Evolutionary conservation across 164 flowering plant species (phyloP).

Genomic region (Aristolochia californica): DNA sequence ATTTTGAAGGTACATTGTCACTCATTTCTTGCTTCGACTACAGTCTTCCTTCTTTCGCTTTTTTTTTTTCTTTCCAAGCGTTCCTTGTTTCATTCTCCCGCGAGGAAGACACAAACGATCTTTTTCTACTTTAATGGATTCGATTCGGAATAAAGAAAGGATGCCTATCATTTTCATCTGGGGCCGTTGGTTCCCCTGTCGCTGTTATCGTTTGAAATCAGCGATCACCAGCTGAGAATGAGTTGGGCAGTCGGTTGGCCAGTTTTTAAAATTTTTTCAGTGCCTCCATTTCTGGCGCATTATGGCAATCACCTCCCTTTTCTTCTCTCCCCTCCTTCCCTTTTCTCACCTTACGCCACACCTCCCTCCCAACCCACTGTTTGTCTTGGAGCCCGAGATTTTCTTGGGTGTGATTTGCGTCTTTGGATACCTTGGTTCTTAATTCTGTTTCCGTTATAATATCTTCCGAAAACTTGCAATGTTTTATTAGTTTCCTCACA

Average conservation of each 20-base stretch:
- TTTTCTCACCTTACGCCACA: not conserved
- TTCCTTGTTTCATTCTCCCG: too few species aligned
- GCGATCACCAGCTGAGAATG: conserved; percentile 9
- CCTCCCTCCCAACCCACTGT: not conserved
- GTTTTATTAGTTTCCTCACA: not conserved
- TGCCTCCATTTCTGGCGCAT: not conserved
- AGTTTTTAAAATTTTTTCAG: conserved; percentile 5
- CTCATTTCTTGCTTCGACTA: too few species aligned
- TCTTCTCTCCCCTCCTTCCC: not conserved
- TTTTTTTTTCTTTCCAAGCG: too few species aligned
- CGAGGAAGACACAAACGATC: too few species aligned
- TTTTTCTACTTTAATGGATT: not conserved
- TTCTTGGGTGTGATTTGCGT: not conserved
- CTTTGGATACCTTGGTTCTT: not conserved
- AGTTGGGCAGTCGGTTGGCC: conserved; percentile 24
- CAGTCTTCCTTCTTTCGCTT: too few species aligned
- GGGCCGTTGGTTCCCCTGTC: conserved; percentile 24
- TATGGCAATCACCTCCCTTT: not conserved
- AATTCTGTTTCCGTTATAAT: not conserved
- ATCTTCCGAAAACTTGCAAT: not conserved
- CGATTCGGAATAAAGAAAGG: conserved; percentile 7
- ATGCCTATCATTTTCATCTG: not conserved
- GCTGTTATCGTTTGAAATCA: conserved; percentile 9
- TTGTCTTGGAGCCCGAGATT: not conserved
- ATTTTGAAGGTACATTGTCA: too few species aligned